Evolutionary conservation across 306 rosid species (phyloP), one percentile per base, ranked within the genome.

Genomic region (Mimosa pudica): DNA sequence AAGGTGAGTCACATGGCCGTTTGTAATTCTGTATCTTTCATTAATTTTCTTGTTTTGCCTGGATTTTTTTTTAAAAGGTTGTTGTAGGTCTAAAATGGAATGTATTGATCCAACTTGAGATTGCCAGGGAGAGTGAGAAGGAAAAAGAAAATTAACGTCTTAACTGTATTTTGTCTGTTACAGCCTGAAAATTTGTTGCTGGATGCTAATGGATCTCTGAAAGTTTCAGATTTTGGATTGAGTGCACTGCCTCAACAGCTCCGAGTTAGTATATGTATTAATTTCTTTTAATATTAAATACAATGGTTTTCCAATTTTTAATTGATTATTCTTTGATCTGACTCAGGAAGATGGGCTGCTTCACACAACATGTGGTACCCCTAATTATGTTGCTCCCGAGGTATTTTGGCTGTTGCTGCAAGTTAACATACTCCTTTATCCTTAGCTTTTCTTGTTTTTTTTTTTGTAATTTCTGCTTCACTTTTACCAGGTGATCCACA

Each of bases 351-450:
- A 91, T 84, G 97, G 98, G 17, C 80, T 89, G 75, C 93, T 89
- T 76, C 92, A 91, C 84, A 89, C 93, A 57, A 84, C 89, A 44
- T 89, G 97, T 55, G 97, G 98, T 48, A 87, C 94, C 0, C 94
- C 92, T 79, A 87, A 89, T 77, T 93, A 88, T 64, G 90, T 81
- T 74, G 98, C 98, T 44, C 98, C 94, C 8, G 98, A 93, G 98
- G 98, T 93, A 88, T 38, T 46, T 46, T 67, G 74, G 36, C 72
- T 30, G 70, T 76, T 70, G 69, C 14, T 75, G 11, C 35, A 38
- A 62, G 54, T 71, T 48, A 30, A 49, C 49, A 3, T 42, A 20
- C 42, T 68, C 45, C 51, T 58, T 74, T 79, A 54, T 24, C 47
- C 49, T 72, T 11, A 48, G 35, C 72, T 61, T 58, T 58, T 48